Evolutionary conservation across 2,329 filamentous ascomycete genomes (phyloP).

Genomic region (Diaporthe sp.): DNA sequence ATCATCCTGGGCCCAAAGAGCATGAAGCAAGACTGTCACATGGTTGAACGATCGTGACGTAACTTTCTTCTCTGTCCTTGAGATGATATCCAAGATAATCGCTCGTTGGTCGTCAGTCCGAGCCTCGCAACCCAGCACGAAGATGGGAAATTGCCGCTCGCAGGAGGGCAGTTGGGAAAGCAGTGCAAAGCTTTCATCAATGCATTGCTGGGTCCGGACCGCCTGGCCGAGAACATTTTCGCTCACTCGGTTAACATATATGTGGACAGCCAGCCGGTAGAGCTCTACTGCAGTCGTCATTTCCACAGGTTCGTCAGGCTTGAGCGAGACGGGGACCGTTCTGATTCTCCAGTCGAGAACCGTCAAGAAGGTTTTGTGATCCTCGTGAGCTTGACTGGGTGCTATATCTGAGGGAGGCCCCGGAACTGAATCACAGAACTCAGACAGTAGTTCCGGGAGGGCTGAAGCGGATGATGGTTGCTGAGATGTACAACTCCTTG

Average conservation of each 20-base stretch:
- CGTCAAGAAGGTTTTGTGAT: neutral
- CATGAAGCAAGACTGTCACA: neutral
- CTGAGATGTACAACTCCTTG: neutral
- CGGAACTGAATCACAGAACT: neutral
- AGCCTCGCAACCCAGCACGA: slow-evolving; percentile 21
- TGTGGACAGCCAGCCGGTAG: neutral
- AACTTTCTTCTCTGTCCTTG: neutral
- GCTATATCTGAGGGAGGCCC: neutral
- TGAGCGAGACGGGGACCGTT: neutral
- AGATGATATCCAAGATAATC: neutral
- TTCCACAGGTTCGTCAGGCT: neutral
- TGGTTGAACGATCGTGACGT: slow-evolving; percentile 13
- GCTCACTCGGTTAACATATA: neutral
- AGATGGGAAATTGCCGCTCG: slow-evolving; percentile 25
- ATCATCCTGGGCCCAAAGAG: slow-evolving; percentile 14
- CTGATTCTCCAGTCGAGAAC: slow-evolving; percentile 3
- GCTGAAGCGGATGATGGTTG: neutral
- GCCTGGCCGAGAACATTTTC: neutral
- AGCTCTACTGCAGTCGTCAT: neutral
- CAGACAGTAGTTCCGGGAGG: neutral
- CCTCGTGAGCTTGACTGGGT: neutral
- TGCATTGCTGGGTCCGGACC: neutral
- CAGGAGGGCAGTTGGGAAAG: neutral
- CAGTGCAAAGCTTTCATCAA: neutral
- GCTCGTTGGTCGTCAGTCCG: slow-evolving; percentile 22